Evolutionary conservation across 2,329 filamentous ascomycete genomes (phyloP).

Genomic region (Arthrobotrys megalospora): DNA sequence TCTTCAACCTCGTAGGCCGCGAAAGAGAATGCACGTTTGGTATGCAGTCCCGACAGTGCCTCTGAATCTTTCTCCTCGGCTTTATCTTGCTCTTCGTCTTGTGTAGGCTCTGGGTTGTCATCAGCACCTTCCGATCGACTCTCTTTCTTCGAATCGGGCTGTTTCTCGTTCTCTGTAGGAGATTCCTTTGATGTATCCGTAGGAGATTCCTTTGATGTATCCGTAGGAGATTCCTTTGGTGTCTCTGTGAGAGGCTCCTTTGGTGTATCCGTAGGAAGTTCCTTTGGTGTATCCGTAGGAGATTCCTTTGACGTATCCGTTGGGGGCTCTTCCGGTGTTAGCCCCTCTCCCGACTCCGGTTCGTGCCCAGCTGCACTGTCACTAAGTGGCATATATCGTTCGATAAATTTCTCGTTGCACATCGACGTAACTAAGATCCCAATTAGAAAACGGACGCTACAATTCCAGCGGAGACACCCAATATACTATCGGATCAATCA

Average conservation of each 20-base stretch:
- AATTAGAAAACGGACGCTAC: slow-evolving; percentile 1
- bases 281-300: too few relatives aligned
- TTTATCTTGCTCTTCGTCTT: neutral
- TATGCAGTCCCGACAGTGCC: neutral
- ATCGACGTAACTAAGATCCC: slow-evolving; percentile 22
- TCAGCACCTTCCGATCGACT: neutral
- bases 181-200: neutral
- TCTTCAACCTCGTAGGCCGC: slow-evolving; percentile 41
- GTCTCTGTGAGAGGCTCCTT: too few relatives aligned
- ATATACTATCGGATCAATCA: neutral
- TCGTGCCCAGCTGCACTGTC: neutral
- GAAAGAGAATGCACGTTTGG: slow-evolving; percentile 30
- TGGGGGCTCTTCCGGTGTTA: neutral
- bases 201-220: too few relatives aligned
- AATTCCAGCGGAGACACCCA: too few relatives aligned
- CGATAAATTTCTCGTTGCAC: slow-evolving; percentile 35
- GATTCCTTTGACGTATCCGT: neutral
- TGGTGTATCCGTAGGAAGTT: neutral
- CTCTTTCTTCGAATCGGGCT: neutral
- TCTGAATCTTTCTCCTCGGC: neutral
- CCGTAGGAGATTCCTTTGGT: neutral
- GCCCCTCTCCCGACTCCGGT: too few relatives aligned
- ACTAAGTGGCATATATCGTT: slow-evolving; percentile 30
- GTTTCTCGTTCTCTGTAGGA: neutral
- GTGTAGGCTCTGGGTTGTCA: neutral